Base-by-base conservation (phyloP, 2,329 filamentous ascomycete species). In the Penicillium sp. region DNA sequence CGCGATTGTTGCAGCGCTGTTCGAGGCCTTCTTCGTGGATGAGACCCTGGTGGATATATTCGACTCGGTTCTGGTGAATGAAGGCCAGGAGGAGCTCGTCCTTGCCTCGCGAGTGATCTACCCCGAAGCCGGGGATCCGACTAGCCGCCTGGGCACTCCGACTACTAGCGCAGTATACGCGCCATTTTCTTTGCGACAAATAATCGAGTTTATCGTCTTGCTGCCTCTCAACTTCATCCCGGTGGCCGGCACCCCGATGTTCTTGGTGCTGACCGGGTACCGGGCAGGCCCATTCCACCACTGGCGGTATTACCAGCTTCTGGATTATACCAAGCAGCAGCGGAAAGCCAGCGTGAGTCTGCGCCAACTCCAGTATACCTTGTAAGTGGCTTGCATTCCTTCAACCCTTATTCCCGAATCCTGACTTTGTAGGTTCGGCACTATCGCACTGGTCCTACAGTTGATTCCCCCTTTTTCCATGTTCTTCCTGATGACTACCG, bases 401-500 rank as follows among this genome's bases (percentile, higher is more conserved):
- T 18, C n/a, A 10, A 16, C 17, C 13, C 6, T 27, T n/a, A 6
- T 7, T 7, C 17, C 11, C 38, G 2, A 33, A 39, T 34, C 30
- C 15, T 32, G 16, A 2, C 3, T n/a, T 11, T 10, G 14, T 42
- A 79, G 77, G 59, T 96, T 97, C 59, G 93, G 93, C 11, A 87
- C 86, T 1, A 76, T 93, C 3, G 87, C 89, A 34, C 80, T 96
- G 70, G 64, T 88, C 5, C 68, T 97, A 18, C 87, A 96, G 68
- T 76, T 97, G n/a, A 76, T 96, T 7, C 93, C 93, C 1, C 76
- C 91, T 9, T 67, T 96, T 33, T 94, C 86, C n/a, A 94, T 98
- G 76, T 82, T 97, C 60, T 96, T 97, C 63, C 75, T 97, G 26
- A 70, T 98, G 51, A 96, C 91, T 0, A 89, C 86, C 3, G 85